Base-by-base conservation (phyloP, 805 yeast species). In the Starmerella lactis-condensi region DNA sequence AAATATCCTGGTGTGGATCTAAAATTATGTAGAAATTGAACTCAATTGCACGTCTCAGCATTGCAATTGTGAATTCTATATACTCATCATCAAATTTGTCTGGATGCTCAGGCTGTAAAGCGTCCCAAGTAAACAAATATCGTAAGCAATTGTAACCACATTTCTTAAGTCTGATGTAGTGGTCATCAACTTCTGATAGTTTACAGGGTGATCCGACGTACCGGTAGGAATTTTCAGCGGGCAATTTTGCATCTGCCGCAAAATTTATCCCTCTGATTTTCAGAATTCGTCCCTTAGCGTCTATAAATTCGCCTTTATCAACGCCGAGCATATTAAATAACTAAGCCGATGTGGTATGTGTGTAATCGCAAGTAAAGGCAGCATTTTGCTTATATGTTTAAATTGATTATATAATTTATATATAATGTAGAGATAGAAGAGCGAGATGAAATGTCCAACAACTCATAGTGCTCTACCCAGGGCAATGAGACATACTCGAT, bases 1-100 rank as follows among this genome's bases (percentile, higher is more conserved):
- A 82, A 15, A 75, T 89, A 50, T 82, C 95, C 51, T 82, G 95
- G 52, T 82, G 95, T 1, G 91, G 78, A 47, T 82, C 94, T 36
- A 83, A 46, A 40, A 77, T 70, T 9, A 82, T 79, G 45, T 77
- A 79, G 15, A 82, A 51, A 1, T 85, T 93, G 17, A 60, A 46
- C 29, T 67, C 61, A 10, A 35, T 32, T 10, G 78, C 64, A 6
- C 69, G 62, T 35, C 64, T 58, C 31, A 82, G 51, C 13, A 81
- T 60, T 35, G 69, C 58, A 26, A 74, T 60, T 1, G 85, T 67
- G 50, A 74, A 81, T 26, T 72, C 71, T 26, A 79, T 64, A 45
- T 67, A 82, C 17, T 68, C 82, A 28, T 67, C 71, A 51, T 82
- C 94, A 50, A 77, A 81, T 8, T 52, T 50, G 1, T 76, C 89